Evolutionary conservation across 805 yeast species (phyloP).

Genomic region (Phaffomyces antillensis): DNA sequence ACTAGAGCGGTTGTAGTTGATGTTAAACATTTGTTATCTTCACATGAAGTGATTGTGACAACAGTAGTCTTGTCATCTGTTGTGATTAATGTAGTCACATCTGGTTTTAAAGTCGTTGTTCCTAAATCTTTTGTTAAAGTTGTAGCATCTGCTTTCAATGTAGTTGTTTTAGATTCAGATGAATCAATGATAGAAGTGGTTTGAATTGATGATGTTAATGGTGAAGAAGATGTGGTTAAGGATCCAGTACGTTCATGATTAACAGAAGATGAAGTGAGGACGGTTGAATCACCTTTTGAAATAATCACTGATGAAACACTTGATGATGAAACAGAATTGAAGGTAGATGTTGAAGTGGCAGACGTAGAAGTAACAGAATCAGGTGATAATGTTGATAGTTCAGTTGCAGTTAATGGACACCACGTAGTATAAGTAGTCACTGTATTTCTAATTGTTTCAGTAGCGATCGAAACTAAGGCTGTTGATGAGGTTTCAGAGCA

Average conservation of each 20-base stretch:
- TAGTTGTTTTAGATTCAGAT: background rate
- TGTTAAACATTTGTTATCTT: background rate
- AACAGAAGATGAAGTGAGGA: too few species aligned
- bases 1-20: background rate
- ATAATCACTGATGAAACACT: too few species aligned
- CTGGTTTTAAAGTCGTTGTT: background rate
- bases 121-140: background rate
- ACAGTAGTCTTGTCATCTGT: background rate
- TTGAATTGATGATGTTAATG: too few species aligned
- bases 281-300: too few species aligned
- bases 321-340: background rate
- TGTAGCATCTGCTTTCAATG: background rate
- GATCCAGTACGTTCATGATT: too few species aligned
- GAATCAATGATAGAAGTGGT: too few species aligned
- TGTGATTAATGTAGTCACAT: background rate
- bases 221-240: too few species aligned
- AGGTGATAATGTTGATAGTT: background rate
- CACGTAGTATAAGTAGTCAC: background rate
- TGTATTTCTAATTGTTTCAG: conserved; percentile 26
- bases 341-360: background rate
- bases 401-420: conserved; percentile 4
- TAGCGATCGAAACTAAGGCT: conserved; percentile 23
- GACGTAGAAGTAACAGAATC: conserved; percentile 9
- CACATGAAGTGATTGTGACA: background rate
- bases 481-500: conserved; percentile 12